A percentile compares a stretch with the other conserved stretches of the same genome.
These are phyloP conservation scores for Cenchrus purpureus DNA, from an alignment of 176 grass and related monocot genomes.

Conservation along the genomic window DNA sequence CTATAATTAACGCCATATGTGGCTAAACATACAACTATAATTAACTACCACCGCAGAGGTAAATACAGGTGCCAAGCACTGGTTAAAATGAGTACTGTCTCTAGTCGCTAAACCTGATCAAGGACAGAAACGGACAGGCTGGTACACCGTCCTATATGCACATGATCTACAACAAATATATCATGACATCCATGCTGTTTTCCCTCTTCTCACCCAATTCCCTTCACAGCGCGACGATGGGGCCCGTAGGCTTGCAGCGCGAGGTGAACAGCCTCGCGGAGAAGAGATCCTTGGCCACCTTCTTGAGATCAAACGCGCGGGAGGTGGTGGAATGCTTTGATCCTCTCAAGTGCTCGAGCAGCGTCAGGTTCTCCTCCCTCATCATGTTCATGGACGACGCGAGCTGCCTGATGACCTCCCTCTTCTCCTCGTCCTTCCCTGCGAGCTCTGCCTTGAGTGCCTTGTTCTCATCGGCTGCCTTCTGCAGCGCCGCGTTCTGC, in stretches of 20 bases:
- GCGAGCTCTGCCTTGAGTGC: conserved; percentile 50
- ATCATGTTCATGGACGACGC: conserved; percentile 64
- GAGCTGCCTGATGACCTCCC: conserved; percentile 94
- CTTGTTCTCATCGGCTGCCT: conserved; percentile 45
- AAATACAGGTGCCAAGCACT: conserved; percentile 5
- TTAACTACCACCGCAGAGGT: neutral
- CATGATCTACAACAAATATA: conserved; percentile 48
- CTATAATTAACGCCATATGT: conserved; percentile 22
- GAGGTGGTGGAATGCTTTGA: conserved; percentile 34
- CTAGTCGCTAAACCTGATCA: conserved; percentile 1
- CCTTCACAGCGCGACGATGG: conserved; percentile 60
- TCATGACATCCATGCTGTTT: conserved; percentile 1
- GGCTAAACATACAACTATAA: conserved; percentile 13
- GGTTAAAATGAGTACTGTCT: neutral
- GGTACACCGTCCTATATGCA: conserved; percentile 28
- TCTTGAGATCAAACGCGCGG: conserved; percentile 62
- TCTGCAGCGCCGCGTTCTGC: conserved; percentile 52
- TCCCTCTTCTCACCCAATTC: neutral
- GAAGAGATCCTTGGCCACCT: conserved; percentile 64
- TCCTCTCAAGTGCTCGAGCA: conserved; percentile 54
- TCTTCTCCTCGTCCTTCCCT: conserved; percentile 87
- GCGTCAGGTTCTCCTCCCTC: conserved; percentile 60
- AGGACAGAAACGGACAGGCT: neutral
- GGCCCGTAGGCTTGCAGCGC: conserved; percentile 49
- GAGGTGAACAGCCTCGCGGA: conserved; percentile 56